phyloP scores from a whole-genome alignment of 805 yeast species.

The Metschnikowia amazonensis region DNA sequence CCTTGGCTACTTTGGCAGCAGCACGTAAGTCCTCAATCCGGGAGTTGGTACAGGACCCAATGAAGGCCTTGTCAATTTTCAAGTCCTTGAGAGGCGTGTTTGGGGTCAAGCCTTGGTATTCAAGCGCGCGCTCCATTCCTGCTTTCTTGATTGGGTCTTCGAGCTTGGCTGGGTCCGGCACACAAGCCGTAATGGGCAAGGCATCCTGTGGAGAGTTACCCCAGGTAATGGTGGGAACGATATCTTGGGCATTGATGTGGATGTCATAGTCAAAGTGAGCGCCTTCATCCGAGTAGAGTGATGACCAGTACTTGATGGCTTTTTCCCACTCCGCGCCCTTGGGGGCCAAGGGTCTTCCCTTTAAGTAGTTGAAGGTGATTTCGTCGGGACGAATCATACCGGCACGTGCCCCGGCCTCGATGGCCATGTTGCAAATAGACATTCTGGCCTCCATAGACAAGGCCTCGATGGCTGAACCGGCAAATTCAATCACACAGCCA shows the following conservation, averaged over 20 bases:
- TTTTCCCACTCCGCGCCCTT: constrained; percentile 92
- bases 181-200: constrained; percentile 82
- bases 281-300: constrained; percentile 83
- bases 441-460: constrained; percentile 96
- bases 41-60: constrained; percentile 97
- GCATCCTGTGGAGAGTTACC: constrained; percentile 99
- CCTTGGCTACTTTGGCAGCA: constrained; percentile 91
- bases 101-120: constrained; percentile 87
- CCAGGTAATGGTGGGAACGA: constrained; percentile 97
- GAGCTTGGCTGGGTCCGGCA: constrained; percentile 82
- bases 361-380: constrained; percentile 78
- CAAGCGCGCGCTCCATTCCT: constrained; percentile 87
- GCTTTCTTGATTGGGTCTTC: constrained; percentile 70
- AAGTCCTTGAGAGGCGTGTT: constrained; percentile 76
- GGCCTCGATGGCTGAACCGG: constrained; percentile 88
- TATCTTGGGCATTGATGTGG: constrained; percentile 73
- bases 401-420: constrained; percentile 99
- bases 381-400: constrained; percentile 98
- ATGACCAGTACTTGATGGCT: constrained; percentile 87
- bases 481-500: constrained; percentile 93
- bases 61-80: constrained; percentile 85
- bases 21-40: constrained; percentile 95
- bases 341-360: constrained; percentile 95
- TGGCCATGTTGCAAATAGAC: constrained; percentile 99
- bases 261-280: constrained; percentile 87